Percentiles rank a stretch among this genome's conserved stretches.
phyloP scores from a whole-genome alignment of 345 rosid genomes.

The Ceriops tagal region DNA sequence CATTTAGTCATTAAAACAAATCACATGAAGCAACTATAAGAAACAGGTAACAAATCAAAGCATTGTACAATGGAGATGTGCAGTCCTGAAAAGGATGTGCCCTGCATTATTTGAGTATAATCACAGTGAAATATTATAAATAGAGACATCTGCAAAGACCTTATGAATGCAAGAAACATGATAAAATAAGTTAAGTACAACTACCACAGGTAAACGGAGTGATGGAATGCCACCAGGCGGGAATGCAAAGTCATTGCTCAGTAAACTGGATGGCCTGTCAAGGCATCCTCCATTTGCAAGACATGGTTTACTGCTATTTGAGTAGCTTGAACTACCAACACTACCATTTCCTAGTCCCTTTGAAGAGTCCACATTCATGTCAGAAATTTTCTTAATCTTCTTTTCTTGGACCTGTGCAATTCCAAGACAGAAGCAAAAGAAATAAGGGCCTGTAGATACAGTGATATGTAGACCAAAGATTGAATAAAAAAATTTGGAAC shows the following conservation, averaged over 20 bases:
- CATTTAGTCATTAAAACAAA: not conserved
- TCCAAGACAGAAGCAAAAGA: conserved; percentile 16
- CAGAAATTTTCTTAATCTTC: conserved; percentile 84
- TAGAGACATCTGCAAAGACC: not conserved
- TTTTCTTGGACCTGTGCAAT: conserved; percentile 85
- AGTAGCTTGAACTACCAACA: conserved; percentile 65
- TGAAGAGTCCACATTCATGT: conserved; percentile 66
- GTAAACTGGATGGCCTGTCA: conserved; percentile 37
- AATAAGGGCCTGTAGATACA: conserved; percentile 6
- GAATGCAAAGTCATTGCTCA: conserved; percentile 51
- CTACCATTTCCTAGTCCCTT: conserved; percentile 66
- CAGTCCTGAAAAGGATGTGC: not conserved
- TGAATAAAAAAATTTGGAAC: not conserved
- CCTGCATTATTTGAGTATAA: not conserved
- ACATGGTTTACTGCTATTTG: conserved; percentile 36
- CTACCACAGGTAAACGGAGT: conserved; percentile 89
- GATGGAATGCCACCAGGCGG: conserved; percentile 76
- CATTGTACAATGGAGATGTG: conserved; percentile 2
- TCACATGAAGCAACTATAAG: not conserved
- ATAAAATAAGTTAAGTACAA: conserved; percentile 27
- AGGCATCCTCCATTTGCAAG: conserved; percentile 62
- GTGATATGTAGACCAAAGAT: conserved; percentile 1
- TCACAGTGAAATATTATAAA: not conserved
- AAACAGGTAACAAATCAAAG: conserved; percentile 3
- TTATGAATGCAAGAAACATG: not conserved